Base-by-base conservation (phyloP, 2,329 filamentous ascomycete genomes). In the Neoascochyta sp. region DNA sequence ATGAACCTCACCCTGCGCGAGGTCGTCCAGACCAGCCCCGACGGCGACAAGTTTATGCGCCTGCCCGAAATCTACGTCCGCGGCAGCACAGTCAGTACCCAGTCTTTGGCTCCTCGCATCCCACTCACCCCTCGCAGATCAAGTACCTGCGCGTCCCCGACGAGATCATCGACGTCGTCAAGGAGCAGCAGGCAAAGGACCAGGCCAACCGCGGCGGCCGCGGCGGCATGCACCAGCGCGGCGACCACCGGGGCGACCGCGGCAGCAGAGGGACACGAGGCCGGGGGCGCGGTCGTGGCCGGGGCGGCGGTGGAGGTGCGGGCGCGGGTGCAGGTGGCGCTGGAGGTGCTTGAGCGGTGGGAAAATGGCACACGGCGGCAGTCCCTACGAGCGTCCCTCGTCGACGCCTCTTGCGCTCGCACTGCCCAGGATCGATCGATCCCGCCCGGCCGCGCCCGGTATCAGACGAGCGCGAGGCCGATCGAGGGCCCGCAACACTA, bases 1-100 rank as follows among this genome's bases (percentile, higher is more conserved):
- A 98, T 98, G 92, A 98, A 98, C 69, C 71, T 98, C 51, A 96
- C 90, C 2, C 69, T 98, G 47, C 94, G 92, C 66, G 92, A 96
- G 65, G 93, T 98, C 13, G 86, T 96, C 19, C 90, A 96, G 67
- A 96, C 92, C 11, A 95, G 84, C 60, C 81, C 90, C 14, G 90
- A 96, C 57, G 92, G 88, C 42, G 89, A 96, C 66, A 89, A 85
- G 60, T 98, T 98, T 66, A 83, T 87, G 64, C 77, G 87, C 57
- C 70, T 98, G 65, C 82, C 88, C 19, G 93, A 98, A 64, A 88
- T 90, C 36, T 98, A 98, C 59, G 86, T 98, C 29, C 84, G 94
- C 61, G 92, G 92, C 39, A 98, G 96, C 68, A 98, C 96, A 61
- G 90, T 95, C 68, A 40, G 83, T 71, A 34, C 80, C 18, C 16